Conservation (phyloP, 129 eudicot species). For the Helichrysum umbraculigerum region DNA sequence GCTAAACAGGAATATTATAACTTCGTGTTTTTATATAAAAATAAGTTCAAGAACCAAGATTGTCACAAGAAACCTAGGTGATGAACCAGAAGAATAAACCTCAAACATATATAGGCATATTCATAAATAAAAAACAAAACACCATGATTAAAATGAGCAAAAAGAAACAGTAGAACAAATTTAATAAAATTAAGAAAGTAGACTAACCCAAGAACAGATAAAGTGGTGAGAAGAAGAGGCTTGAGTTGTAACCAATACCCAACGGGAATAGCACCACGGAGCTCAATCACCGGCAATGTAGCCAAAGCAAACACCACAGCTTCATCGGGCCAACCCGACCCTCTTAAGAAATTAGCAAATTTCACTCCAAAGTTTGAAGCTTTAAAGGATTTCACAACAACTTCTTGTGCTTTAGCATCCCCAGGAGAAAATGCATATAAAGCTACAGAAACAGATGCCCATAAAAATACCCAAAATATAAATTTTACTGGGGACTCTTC, state of each 20-base stretch:
- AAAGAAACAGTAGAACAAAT: neutral
- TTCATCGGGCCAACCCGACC: conserved; percentile 92
- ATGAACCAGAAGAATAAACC: neutral
- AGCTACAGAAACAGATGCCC: conserved; percentile 91
- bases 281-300: conserved; percentile 91
- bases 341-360: conserved; percentile 68
- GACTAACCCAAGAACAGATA: conserved; percentile 81
- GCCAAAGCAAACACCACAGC: conserved; percentile 90
- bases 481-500: conserved; percentile 59
- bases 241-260: conserved; percentile 92
- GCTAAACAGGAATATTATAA: neutral
- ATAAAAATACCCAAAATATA: conserved; percentile 65
- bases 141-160: neutral
- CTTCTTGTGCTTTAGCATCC: conserved; percentile 65
- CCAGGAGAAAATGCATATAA: conserved; percentile 66
- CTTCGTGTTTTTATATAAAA: neutral
- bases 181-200: conserved; percentile 10
- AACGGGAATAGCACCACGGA: conserved; percentile 98
- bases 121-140: neutral
- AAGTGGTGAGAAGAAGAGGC: conserved; percentile 55
- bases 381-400: conserved; percentile 63
- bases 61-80: conserved; percentile 3
- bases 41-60: neutral
- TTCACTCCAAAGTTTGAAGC: conserved; percentile 83
- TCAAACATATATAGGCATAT: too few species aligned